Base-by-base conservation (phyloP, 2,329 filamentous ascomycete species). In the Pseudogymnoascus sp. region DNA sequence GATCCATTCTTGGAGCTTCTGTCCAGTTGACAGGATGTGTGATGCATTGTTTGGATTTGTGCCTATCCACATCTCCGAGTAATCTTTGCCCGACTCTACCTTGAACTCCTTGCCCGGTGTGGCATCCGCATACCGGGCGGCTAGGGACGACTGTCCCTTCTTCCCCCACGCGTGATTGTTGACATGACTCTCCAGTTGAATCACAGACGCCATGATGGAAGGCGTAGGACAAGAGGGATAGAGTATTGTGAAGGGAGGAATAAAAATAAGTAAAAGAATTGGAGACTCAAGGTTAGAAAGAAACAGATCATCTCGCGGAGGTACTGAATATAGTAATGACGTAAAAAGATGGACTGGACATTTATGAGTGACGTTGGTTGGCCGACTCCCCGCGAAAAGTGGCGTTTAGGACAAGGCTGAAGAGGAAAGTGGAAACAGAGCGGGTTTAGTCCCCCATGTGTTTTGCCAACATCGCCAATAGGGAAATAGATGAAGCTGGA, bases 1-100 rank as follows among this genome's bases (percentile, higher is more conserved):
- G 34, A 92, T 75, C 14, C 89, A 82, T 21, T 88, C 81, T 66
- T 85, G 81, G 1, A 93, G 81, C 28, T 82, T 77, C 71, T 90
- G 83, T 28, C 84, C 85, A 0, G 83, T 87, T 21, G 78, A 77
- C 14, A 88, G 75, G 1, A 89, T 78, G 62, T 84, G 83, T 1
- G 86, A 88, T 0, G 88, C 88, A 25, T 88, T 82, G 40, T 84
- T 84, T 0, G 88, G 88, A 71, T 92, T 91, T 49, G 89, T 90
- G 3, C 88, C 88, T 78, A 91, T 88, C 88, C 88, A 91, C 81
- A 88, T 85, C 75, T 88, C 85, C 1, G 84, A 81, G 70, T 92
- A 92, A 5, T 78, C 75, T 68, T 85, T 80, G 63, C 80, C 78
- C 62, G 89, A 82, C 21, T 91, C 80, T 59, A 91, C 81, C 65